Base-by-base conservation (phyloP, 1,139 yeast genomes). In the Magnusiomyces magnusii region DNA sequence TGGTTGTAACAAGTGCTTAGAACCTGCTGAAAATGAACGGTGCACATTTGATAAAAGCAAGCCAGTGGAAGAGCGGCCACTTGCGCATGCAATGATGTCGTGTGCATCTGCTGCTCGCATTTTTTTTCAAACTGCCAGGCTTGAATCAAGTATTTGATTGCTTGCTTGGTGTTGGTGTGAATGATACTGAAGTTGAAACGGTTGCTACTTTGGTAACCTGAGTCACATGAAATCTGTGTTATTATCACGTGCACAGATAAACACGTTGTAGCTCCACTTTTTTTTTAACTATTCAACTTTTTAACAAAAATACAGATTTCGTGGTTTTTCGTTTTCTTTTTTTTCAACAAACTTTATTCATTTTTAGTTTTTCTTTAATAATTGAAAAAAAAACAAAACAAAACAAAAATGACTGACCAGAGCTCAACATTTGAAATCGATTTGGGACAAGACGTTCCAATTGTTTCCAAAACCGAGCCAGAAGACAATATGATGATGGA, bases 101-200 rank as follows among this genome's bases (percentile, higher is more conserved):
- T 75, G 77, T 56, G 89, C 83, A 10, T 75, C 87, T 5, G 90
- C 89, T 23, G 88, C 89, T 2, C 76, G 90, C 65, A 79, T 82
- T 2, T 84, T 85, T 71, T 83, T 84, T 72, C 89, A 84, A 69
- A 85, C 85, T 49, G 89, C 86, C 1, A 75, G 90, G 65, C 74
- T 83, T n/a, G n/a, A n/a, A n/a, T n/a, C n/a, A n/a, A n/a, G n/a
- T n/a, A n/a, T n/a, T n/a, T n/a, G n/a, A n/a, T n/a, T n/a, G n/a
- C n/a, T n/a, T n/a, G n/a, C n/a, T n/a, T n/a, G n/a, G n/a, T n/a
- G n/a, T n/a, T n/a, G n/a, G n/a, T n/a, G n/a, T n/a, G n/a, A n/a
- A n/a, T n/a, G n/a, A n/a, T n/a, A n/a, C n/a, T n/a, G n/a, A n/a
- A n/a, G n/a, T n/a, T n/a, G n/a, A n/a, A n/a, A n/a, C n/a, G n/a